Conservation (phyloP, 306 rosid genomes). For the Crataegus laevigata region DNA sequence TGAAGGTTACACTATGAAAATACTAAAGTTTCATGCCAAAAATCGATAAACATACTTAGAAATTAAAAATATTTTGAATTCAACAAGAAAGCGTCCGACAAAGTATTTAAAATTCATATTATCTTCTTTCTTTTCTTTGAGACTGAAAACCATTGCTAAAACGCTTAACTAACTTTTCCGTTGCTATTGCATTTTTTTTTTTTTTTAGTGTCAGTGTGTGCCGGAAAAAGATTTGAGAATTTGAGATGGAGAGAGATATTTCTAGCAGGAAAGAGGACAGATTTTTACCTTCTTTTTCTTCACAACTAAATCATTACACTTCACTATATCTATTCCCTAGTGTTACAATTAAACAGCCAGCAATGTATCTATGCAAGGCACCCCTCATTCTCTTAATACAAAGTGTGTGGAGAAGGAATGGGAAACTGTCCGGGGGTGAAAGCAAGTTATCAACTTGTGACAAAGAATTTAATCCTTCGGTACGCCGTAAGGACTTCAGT, state of each 20-base stretch:
- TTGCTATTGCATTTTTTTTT: too few relatives aligned
- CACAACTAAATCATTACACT: constrained; percentile 2
- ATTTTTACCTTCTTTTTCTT: not conserved
- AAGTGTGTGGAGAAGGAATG: not conserved
- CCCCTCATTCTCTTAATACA: not conserved
- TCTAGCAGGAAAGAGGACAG: not conserved
- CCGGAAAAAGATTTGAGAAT: not conserved
- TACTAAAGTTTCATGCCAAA: too few relatives aligned
- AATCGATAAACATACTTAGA: too few relatives aligned
- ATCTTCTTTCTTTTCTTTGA: too few relatives aligned
- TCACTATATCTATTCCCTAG: not conserved
- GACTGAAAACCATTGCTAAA: too few relatives aligned
- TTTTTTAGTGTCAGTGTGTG: too few relatives aligned
- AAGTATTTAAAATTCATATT: not conserved
- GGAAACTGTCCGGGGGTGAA: not conserved
- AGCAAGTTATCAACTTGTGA: not conserved
- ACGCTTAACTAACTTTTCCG: too few relatives aligned
- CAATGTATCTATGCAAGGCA: not conserved
- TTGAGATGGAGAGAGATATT: not conserved
- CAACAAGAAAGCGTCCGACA: too few relatives aligned
- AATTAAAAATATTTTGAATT: too few relatives aligned
- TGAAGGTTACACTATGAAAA: too few relatives aligned
- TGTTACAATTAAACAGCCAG: not conserved
- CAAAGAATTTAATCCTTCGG: not conserved
- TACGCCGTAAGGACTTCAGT: not conserved